These are phyloP conservation scores for Tillandsia leiboldiana DNA, from an alignment of 176 grass and related monocot genomes.

Conservation along the genomic window DNA sequence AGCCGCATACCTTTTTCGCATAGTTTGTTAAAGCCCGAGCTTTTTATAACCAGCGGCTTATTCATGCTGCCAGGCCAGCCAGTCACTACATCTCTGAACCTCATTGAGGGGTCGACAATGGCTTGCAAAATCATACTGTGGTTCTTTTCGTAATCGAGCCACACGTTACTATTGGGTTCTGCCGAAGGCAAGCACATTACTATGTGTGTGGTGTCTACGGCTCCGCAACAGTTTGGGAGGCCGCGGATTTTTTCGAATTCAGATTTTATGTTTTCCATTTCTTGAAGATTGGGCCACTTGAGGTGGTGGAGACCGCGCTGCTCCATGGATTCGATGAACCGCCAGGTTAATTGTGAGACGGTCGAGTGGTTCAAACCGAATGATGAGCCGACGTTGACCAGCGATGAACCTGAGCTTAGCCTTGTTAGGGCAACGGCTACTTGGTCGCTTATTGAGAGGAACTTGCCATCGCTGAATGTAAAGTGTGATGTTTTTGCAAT, in stretches of 20 bases:
- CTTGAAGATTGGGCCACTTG: conserved; percentile 34
- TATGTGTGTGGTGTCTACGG: conserved; percentile 53
- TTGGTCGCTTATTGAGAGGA: conserved; percentile 49
- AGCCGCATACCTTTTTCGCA: conserved; percentile 42
- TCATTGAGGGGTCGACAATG: conserved; percentile 31
- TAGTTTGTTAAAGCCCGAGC: conserved; percentile 46
- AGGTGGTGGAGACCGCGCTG: conserved; percentile 40
- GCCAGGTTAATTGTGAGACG: conserved; percentile 53
- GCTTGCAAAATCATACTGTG: conserved; percentile 70
- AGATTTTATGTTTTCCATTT: conserved; percentile 54
- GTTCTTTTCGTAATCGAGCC: conserved; percentile 59
- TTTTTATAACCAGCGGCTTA: conserved; percentile 36
- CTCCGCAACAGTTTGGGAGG: conserved; percentile 62
- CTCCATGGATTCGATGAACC: conserved; percentile 66
- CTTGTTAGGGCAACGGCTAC: conserved; percentile 52
- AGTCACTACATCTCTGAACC: conserved; percentile 48
- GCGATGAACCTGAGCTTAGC: conserved; percentile 56
- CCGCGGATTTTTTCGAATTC: conserved; percentile 42
- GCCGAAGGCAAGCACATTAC: conserved; percentile 66
- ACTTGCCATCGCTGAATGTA: conserved; percentile 39
- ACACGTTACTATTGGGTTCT: conserved; percentile 56
- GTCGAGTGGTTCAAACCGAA: conserved; percentile 58
- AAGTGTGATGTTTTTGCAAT: conserved; percentile 50
- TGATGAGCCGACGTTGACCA: conserved; percentile 46
- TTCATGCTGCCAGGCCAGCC: conserved; percentile 71